These are phyloP conservation scores for Gastrolobium villosum DNA, from an alignment of 306 rosid species.

Conservation along the genomic window DNA sequence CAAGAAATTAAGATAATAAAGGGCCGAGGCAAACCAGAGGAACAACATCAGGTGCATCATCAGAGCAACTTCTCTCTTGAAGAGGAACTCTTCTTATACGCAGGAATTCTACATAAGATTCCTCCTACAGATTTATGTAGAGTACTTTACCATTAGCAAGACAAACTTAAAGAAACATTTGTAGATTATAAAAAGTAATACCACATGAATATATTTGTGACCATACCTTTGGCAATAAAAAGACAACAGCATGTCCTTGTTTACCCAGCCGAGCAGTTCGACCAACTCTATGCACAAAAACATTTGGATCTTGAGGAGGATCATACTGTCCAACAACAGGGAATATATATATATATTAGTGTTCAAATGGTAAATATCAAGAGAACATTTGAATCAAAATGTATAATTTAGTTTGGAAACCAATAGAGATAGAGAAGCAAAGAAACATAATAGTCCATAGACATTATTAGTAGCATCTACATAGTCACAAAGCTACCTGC, in stretches of 20 bases:
- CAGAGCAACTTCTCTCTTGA: constrained; percentile 66
- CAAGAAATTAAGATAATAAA: constrained; percentile 14
- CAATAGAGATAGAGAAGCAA: not conserved
- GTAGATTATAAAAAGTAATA: constrained; percentile 20
- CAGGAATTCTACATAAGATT: constrained; percentile 83
- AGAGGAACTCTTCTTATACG: constrained; percentile 81
- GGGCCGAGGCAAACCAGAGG: constrained; percentile 66
- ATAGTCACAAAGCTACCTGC: constrained; percentile 70
- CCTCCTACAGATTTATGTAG: constrained; percentile 66
- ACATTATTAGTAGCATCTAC: constrained; percentile 24
- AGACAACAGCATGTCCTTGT: constrained; percentile 88
- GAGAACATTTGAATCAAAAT: constrained; percentile 19
- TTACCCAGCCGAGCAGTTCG: constrained; percentile 97
- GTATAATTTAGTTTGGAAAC: constrained; percentile 17
- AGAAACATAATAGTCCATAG: constrained; percentile 1
- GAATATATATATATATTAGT: not conserved
- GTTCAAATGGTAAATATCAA: constrained; percentile 30
- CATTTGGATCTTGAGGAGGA: constrained; percentile 98
- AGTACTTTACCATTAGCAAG: constrained; percentile 28
- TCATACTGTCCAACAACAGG: constrained; percentile 74
- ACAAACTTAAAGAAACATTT: constrained; percentile 1
- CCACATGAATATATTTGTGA: constrained; percentile 22
- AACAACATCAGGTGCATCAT: constrained; percentile 73
- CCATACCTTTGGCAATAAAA: constrained; percentile 89
- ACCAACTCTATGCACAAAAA: constrained; percentile 93